Conservation (phyloP, 164 flowering plant genomes). For the Vitis cinerea region DNA sequence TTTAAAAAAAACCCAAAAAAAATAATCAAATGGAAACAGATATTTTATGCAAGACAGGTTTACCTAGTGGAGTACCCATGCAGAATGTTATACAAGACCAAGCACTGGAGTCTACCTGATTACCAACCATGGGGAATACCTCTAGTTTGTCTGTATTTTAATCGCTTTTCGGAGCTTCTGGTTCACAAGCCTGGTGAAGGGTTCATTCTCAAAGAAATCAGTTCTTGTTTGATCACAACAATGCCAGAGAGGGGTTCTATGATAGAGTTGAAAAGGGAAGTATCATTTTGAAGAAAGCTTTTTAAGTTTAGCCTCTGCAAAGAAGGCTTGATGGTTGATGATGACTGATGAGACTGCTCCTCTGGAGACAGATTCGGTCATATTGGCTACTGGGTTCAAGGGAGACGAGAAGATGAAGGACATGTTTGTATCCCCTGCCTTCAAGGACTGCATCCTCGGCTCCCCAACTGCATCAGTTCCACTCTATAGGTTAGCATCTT, state of each 20-base stretch:
- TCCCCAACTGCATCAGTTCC: slow-evolving; percentile 3
- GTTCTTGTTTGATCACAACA: neutral
- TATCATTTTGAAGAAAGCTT: slow-evolving; percentile 15
- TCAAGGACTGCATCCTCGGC: slow-evolving; percentile 5
- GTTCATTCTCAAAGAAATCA: slow-evolving; percentile 1
- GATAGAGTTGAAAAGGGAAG: slow-evolving; percentile 20
- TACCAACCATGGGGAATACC: neutral
- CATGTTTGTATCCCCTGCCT: slow-evolving; percentile 12
- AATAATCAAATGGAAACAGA: no score
- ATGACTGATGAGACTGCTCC: slow-evolving; percentile 11
- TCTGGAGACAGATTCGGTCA: slow-evolving; percentile 19
- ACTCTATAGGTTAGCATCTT: slow-evolving; percentile 9
- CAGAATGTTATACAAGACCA: slow-evolving; percentile 18
- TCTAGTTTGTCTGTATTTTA: slow-evolving; percentile 13
- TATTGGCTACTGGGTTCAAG: slow-evolving; percentile 24
- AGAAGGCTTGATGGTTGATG: slow-evolving; percentile 15
- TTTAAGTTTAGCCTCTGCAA: slow-evolving; percentile 14
- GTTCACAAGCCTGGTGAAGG: slow-evolving; percentile 35
- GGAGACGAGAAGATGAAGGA: slow-evolving; percentile 19
- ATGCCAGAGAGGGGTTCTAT: slow-evolving; percentile 3
- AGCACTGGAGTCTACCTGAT: slow-evolving; percentile 23
- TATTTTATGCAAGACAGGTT: no score
- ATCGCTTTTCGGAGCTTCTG: slow-evolving; percentile 31
- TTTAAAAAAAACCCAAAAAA: no score
- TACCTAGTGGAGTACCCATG: slow-evolving; percentile 17